Evolutionary conservation across 176 grass and related monocot genomes (phyloP).

Genomic region (Alopecurus myosuroides): DNA sequence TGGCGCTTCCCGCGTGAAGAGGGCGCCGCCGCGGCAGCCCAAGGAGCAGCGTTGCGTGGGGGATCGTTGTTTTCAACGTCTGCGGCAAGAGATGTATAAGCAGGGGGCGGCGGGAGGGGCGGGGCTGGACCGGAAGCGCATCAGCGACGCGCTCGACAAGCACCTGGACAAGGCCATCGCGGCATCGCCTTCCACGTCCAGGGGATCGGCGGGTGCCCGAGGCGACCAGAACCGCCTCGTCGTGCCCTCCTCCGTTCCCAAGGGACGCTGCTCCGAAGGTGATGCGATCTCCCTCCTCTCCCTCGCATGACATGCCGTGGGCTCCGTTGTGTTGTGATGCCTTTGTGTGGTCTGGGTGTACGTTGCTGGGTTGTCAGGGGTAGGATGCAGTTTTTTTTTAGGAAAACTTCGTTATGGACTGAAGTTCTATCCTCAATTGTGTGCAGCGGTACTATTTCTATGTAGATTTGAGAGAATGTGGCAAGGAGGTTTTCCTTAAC

Average conservation of each 20-base stretch:
- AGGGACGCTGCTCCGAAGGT: conserved; percentile 51
- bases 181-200: conserved; percentile 44
- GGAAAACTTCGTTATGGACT: not conserved
- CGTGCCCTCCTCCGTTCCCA: conserved; percentile 49
- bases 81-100: conserved; percentile 43
- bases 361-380: not conserved
- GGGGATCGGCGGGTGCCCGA: conserved; percentile 37
- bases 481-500: not conserved
- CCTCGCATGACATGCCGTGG: not conserved
- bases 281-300: not conserved
- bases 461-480: not conserved
- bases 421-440: not conserved
- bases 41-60: not conserved
- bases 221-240: conserved; percentile 46
- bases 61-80: not conserved
- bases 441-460: not conserved
- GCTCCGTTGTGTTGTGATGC: not conserved
- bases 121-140: conserved; percentile 57
- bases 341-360: not conserved
- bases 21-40: not conserved
- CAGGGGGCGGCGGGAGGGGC: conserved; percentile 27
- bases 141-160: conserved; percentile 65
- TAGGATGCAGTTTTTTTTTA: not conserved
- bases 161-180: conserved; percentile 56
- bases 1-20: conserved; percentile 34